A percentile compares a stretch with the other conserved stretches of the same genome.
Evolutionary conservation across 192 early-diverging fungal species (phyloP).

Genomic region (Geranomyces variabilis): DNA sequence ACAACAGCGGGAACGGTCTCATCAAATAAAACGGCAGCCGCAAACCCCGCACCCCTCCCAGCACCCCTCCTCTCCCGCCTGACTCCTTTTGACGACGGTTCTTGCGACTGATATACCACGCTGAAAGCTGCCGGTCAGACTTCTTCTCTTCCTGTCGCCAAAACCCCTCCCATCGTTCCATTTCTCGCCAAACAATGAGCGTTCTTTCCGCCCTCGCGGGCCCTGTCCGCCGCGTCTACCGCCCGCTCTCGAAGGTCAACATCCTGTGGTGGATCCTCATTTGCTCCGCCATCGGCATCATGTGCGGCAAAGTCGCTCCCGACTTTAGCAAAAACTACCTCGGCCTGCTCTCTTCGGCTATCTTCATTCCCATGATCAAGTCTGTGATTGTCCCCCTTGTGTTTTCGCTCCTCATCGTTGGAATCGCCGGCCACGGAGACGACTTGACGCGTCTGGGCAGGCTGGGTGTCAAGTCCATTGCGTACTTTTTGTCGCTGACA

Average conservation of each 20-base stretch:
- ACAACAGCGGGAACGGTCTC: too few species aligned
- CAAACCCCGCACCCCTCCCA: too few species aligned
- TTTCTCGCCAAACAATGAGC: background rate
- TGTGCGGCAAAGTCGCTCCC: conserved; percentile 31
- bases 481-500: conserved; percentile 64
- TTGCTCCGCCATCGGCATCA: conserved; percentile 27
- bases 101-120: too few species aligned
- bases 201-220: background rate
- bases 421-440: conserved; percentile 75
- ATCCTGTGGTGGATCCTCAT: conserved; percentile 2
- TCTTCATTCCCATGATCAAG: conserved; percentile 49
- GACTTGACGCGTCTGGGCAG: conserved; percentile 61
- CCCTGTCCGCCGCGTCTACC: background rate
- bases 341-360: conserved; percentile 31
- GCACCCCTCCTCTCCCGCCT: too few species aligned
- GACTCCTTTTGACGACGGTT: too few species aligned
- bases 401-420: conserved; percentile 70
- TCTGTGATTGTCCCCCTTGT: conserved; percentile 63
- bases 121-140: too few species aligned
- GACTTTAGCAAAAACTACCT: conserved; percentile 38
- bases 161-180: too few species aligned
- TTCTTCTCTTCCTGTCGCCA: too few species aligned
- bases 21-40: too few species aligned
- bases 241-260: background rate
- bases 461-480: conserved; percentile 68